These are phyloP conservation scores for Scedosporium boydii DNA, from an alignment of 2,329 filamentous ascomycete species.

Conservation along the genomic window DNA sequence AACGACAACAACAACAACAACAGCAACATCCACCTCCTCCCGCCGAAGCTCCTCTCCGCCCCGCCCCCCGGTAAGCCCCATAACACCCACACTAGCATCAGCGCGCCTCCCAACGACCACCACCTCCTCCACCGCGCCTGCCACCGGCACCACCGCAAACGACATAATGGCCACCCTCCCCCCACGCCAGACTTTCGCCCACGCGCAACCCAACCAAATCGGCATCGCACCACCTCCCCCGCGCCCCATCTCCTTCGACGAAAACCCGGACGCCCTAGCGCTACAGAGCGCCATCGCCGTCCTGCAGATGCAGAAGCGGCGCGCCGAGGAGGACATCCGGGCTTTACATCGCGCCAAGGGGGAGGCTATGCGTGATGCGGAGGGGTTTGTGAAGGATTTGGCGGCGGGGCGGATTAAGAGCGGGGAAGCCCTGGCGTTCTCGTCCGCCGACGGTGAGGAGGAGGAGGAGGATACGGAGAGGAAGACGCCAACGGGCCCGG, in stretches of 20 bases:
- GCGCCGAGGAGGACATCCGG: slow-evolving; percentile 66
- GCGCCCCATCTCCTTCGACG: slow-evolving; percentile 45
- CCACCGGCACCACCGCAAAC: slow-evolving; percentile 7
- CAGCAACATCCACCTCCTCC: slow-evolving; percentile 9
- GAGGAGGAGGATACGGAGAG: slow-evolving; percentile 15
- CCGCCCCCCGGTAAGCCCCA: slow-evolving; percentile 43
- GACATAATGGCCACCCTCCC: slow-evolving; percentile 17
- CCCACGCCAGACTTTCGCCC: slow-evolving; percentile 30
- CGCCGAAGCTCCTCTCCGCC: slow-evolving; percentile 32
- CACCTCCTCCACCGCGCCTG: slow-evolving; percentile 12
- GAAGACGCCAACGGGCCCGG: slow-evolving; percentile 14
- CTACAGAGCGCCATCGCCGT: slow-evolving; percentile 78
- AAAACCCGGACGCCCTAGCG: slow-evolving; percentile 80
- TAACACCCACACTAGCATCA: slow-evolving; percentile 39
- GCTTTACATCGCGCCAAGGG: slow-evolving; percentile 60
- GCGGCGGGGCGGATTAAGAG: slow-evolving; percentile 48
- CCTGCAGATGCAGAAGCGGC: slow-evolving; percentile 75
- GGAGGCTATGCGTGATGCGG: slow-evolving; percentile 60
- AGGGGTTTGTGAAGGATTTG: slow-evolving; percentile 62
- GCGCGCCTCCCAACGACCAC: slow-evolving; percentile 17
- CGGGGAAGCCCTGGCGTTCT: slow-evolving; percentile 18
- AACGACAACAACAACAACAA: slow-evolving; percentile 6
- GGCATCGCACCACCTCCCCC: slow-evolving; percentile 37
- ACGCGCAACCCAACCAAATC: slow-evolving; percentile 32
- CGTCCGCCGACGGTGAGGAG: slow-evolving; percentile 13